Evolutionary conservation across 768 basidiomycete species (phyloP), one percentile per base, ranked within the genome.

Genomic region (Pleurotus tuber-regium): DNA sequence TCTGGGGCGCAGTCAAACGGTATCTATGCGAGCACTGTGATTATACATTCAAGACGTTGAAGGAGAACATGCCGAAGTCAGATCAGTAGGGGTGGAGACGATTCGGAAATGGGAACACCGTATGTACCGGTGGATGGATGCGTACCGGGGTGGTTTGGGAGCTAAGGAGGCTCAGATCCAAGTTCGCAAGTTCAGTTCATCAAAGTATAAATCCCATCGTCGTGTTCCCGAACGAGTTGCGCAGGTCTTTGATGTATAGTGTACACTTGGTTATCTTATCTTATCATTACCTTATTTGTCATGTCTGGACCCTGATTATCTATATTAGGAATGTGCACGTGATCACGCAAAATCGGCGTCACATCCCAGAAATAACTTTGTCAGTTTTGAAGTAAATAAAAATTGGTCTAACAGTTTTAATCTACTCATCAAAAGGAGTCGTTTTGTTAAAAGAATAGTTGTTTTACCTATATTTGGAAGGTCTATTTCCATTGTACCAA

Each of bases 51-150:
- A 23, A 49, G 9, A 60, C 56, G 2, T 54, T 62, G 2, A 50
- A 67, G 51, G 56, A 56, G 31, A 67, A 67, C 43, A 49, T 67
- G 48, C 66, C 57, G 1, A 50, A 57, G 16, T 62, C 61, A 52
- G 19, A 23, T 65, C 62, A 28, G 59, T 67, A 39, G 36, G 50
- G 51, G 38, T 64, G 25, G 29, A 56, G 12, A 63, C 66, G 2
- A 67, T 71, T 19, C 56, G 64, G 23, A 58, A 61, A 36, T 73
- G 70, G 70, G 66, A 73, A 43, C 64, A 71, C 55, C 49, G 58
- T 6, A 62, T 63, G 55, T 28, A 48, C 24, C 18, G 66, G 18
- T 71, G 63, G 58, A 65, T 70, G 54, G 59, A 68, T 40, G 67
- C 70, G n/a, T 73, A 72, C 49, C 2, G 53, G 19, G 26, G 18